Evolutionary conservation across 495 filamentous ascomycete genomes (phyloP).

Genomic region (Aspergillus avenaceus): DNA sequence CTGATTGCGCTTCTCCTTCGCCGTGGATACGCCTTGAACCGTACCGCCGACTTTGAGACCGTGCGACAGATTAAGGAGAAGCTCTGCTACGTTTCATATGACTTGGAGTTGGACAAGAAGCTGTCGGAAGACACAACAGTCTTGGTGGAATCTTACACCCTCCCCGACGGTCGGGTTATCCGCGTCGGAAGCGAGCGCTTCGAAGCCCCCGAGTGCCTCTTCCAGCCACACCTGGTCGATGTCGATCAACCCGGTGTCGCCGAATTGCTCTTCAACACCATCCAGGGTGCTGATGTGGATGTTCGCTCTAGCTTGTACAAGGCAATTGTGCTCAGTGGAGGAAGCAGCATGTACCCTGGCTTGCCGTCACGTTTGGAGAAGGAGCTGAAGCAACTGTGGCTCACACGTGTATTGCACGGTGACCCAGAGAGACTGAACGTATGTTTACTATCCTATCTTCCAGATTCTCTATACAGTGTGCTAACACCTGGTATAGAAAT

Average conservation of each 20-base stretch:
- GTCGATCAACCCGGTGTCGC: slow-evolving; percentile 96
- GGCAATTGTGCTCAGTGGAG: slow-evolving; percentile 93
- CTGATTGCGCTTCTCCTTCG: slow-evolving; percentile 93
- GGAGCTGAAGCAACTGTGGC: slow-evolving; percentile 97
- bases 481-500: slow-evolving; percentile 62
- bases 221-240: slow-evolving; percentile 98
- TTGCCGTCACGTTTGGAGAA: slow-evolving; percentile 93
- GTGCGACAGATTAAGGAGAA: slow-evolving; percentile 99
- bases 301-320: slow-evolving; percentile 90
- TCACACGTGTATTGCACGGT: slow-evolving; percentile 82
- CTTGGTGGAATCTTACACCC: slow-evolving; percentile 92
- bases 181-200: slow-evolving; percentile 94
- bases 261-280: slow-evolving; percentile 97
- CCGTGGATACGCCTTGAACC: slow-evolving; percentile 93
- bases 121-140: slow-evolving; percentile 97
- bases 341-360: slow-evolving; percentile 97
- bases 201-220: slow-evolving; percentile 96
- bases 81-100: slow-evolving; percentile 98
- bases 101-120: slow-evolving; percentile 91
- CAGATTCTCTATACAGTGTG: neutral
- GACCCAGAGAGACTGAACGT: slow-evolving; percentile 87
- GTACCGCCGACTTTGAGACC: slow-evolving; percentile 98
- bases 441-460: slow-evolving; percentile 25
- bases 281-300: slow-evolving; percentile 93
- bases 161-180: slow-evolving; percentile 94